Percentiles rank a stretch among this genome's conserved stretches.
Evolutionary conservation across 2,329 filamentous ascomycete species (phyloP).

Genomic region (Amauroascus niger): DNA sequence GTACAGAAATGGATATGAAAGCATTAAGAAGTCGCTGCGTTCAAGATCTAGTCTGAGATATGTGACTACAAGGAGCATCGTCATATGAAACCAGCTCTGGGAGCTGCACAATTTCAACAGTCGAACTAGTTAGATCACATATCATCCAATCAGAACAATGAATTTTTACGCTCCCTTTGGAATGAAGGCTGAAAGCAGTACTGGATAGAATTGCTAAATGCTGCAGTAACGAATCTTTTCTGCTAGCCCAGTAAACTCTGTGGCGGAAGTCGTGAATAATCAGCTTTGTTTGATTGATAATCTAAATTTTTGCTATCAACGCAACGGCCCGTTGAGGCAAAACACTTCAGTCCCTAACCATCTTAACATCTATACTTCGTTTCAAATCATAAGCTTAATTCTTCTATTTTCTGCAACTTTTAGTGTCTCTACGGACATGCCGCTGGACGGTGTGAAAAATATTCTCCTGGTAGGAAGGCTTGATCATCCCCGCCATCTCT

Average conservation of each 20-base stretch:
- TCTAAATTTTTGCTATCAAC: neutral
- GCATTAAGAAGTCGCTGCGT: neutral
- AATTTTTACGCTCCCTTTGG: too few relatives aligned
- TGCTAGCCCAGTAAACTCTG: neutral
- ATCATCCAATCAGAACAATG: too few relatives aligned
- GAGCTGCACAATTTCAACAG: too few relatives aligned
- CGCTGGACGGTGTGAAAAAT: constrained; percentile 37
- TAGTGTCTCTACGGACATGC: constrained; percentile 24
- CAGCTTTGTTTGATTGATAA: constrained; percentile 8
- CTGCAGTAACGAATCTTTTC: neutral
- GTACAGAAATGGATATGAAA: constrained; percentile 40
- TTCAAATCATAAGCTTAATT: neutral
- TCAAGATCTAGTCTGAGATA: neutral
- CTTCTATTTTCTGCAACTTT: neutral
- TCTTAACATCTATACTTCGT: neutral
- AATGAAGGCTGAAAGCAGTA: too few relatives aligned
- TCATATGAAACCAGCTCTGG: too few relatives aligned
- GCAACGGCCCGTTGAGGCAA: neutral
- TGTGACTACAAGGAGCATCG: neutral
- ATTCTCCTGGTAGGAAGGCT: constrained; percentile 30
- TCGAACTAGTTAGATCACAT: neutral
- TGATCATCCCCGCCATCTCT: constrained; percentile 21
- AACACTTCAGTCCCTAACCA: neutral
- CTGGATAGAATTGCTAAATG: neutral
- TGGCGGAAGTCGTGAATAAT: neutral